A percentile compares a stretch with the other conserved stretches of the same genome.
Conservation (phyloP, 163 green algal species). For the Chlorella variabilis region DNA sequence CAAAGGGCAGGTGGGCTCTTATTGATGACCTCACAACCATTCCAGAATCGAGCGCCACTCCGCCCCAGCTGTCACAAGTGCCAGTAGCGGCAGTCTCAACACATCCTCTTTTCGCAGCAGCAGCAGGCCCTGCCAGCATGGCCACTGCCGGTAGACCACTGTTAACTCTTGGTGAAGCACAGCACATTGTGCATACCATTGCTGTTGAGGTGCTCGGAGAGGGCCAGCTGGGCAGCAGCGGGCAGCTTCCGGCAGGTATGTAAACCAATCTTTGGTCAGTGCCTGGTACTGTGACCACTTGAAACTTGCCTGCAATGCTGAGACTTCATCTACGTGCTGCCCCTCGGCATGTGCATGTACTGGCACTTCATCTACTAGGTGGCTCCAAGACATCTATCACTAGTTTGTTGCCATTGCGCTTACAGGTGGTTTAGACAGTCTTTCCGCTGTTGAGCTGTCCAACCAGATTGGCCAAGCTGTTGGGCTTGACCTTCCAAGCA, state of each 20-base stretch:
- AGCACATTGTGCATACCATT: not conserved
- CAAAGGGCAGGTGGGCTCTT: conserved; percentile 44
- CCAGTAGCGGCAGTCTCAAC: not conserved
- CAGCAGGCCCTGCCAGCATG: no score
- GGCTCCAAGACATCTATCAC: no score
- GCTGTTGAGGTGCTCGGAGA: not conserved
- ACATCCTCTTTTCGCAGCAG: not conserved
- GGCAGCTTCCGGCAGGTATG: conserved; percentile 10
- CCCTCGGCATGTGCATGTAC: no score
- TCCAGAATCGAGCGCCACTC: not conserved
- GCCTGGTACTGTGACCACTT: not conserved
- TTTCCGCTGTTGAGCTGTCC: conserved; percentile 56
- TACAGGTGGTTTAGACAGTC: conserved; percentile 60
- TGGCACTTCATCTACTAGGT: no score
- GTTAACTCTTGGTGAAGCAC: not conserved
- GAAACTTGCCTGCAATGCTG: no score
- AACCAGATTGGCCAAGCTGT: conserved; percentile 18
- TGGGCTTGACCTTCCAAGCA: conserved; percentile 66
- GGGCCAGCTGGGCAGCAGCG: not conserved
- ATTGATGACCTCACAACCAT: conserved; percentile 37
- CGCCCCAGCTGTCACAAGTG: not conserved
- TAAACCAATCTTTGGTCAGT: not conserved
- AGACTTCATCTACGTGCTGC: no score
- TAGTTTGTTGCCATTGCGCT: no score
- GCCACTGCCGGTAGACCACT: not conserved